A percentile compares a stretch with the other conserved stretches of the same genome.
These are phyloP conservation scores for Lomentospora prolificans DNA, from an alignment of 2,329 filamentous ascomycete species.

Conservation along the genomic window DNA sequence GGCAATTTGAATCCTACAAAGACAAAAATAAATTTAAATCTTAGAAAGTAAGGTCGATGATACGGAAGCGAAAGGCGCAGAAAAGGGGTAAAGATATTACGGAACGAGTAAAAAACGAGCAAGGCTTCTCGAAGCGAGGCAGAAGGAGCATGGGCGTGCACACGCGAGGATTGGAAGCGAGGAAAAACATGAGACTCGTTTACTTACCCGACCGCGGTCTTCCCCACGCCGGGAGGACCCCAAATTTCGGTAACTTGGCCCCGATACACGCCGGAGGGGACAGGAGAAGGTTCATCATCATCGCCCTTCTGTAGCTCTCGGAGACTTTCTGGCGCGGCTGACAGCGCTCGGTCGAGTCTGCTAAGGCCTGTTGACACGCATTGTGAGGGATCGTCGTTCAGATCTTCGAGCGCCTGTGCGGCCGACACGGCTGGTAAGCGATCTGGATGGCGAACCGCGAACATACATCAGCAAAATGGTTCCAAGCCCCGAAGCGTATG, in stretches of 20 bases:
- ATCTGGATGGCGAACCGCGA: slow-evolving; percentile 35
- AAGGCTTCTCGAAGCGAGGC: too few species aligned
- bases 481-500: slow-evolving; percentile 1
- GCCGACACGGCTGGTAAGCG: slow-evolving; percentile 69
- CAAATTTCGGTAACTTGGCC: slow-evolving; percentile 81
- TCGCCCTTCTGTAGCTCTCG: not conserved
- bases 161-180: not conserved
- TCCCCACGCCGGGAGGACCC: slow-evolving; percentile 78
- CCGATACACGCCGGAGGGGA: slow-evolving; percentile 42
- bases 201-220: slow-evolving; percentile 70
- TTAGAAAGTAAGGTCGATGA: not conserved
- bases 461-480: slow-evolving; percentile 5
- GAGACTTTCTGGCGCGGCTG: not conserved
- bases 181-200: slow-evolving; percentile 8
- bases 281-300: slow-evolving; percentile 18
- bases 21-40: not conserved
- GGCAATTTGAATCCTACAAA: slow-evolving; percentile 57
- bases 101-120: too few species aligned
- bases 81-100: not conserved
- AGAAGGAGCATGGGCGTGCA: not conserved
- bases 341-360: slow-evolving; percentile 40
- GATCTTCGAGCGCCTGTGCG: slow-evolving; percentile 56
- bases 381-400: slow-evolving; percentile 39
- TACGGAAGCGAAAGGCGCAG: slow-evolving; percentile 1
- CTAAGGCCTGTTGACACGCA: slow-evolving; percentile 47